A percentile compares a stretch with the other conserved stretches of the same genome.
phyloP scores from a whole-genome alignment of 2,329 filamentous ascomycete genomes.

The Diaporthe citri region DNA sequence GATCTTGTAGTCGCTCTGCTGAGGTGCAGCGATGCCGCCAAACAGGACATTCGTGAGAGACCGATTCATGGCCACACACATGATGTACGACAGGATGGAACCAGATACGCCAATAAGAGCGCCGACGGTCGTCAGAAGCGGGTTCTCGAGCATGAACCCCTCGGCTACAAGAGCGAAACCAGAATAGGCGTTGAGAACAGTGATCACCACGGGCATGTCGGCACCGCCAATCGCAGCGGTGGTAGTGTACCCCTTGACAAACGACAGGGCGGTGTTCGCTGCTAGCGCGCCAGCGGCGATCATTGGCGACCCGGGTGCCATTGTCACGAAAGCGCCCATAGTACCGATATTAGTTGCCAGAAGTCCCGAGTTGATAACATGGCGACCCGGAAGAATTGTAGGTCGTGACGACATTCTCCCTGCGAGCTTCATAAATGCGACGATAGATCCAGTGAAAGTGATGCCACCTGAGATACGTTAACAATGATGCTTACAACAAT shows the following conservation, averaged over 20 bases:
- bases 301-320: constrained; percentile 82
- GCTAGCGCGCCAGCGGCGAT: constrained; percentile 84
- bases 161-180: constrained; percentile 92
- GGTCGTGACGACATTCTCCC: constrained; percentile 86
- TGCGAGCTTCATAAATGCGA: constrained; percentile 89
- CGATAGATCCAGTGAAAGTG: constrained; percentile 91
- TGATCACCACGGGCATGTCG: constrained; percentile 94
- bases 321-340: constrained; percentile 85
- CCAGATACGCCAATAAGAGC: constrained; percentile 90
- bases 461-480: constrained; percentile 68
- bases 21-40: constrained; percentile 78
- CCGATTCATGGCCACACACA: constrained; percentile 92
- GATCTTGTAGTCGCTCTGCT: constrained; percentile 77
- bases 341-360: constrained; percentile 83
- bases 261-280: constrained; percentile 82
- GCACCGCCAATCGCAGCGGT: constrained; percentile 92
- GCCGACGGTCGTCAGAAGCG: constrained; percentile 85
- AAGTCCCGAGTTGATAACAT: constrained; percentile 80
- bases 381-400: constrained; percentile 78
- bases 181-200: constrained; percentile 90
- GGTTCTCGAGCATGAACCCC: constrained; percentile 91
- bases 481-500: constrained; percentile 18
- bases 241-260: constrained; percentile 88
- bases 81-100: constrained; percentile 88
- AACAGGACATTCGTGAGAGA: constrained; percentile 92